Evolutionary conservation across 2,329 filamentous ascomycete species (phyloP).

Genomic region (Pestalotiopsis sp.): DNA sequence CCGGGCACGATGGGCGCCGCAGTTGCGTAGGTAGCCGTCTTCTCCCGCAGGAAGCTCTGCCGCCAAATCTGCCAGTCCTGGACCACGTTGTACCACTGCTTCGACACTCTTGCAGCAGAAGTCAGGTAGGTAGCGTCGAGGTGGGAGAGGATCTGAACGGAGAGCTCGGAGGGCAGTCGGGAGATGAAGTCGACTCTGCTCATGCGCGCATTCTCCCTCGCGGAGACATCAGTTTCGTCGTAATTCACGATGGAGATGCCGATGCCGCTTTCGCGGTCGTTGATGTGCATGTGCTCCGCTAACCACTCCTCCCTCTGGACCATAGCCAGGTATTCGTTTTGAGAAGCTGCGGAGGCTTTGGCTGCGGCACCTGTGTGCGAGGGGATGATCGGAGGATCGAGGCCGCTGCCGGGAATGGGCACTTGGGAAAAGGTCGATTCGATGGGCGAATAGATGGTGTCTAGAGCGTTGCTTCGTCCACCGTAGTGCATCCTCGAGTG

Average conservation of each 20-base stretch:
- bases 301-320: slow-evolving; percentile 47
- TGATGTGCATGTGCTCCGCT: slow-evolving; percentile 47
- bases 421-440: slow-evolving; percentile 32
- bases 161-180: slow-evolving; percentile 58
- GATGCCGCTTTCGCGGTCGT: slow-evolving; percentile 67
- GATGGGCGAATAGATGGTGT: slow-evolving; percentile 41
- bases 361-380: slow-evolving; percentile 62
- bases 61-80: slow-evolving; percentile 65
- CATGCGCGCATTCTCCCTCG: slow-evolving; percentile 39
- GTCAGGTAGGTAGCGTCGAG: slow-evolving; percentile 57
- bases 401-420: slow-evolving; percentile 52
- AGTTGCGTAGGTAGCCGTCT: slow-evolving; percentile 63
- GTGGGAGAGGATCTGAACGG: slow-evolving; percentile 59
- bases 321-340: slow-evolving; percentile 51
- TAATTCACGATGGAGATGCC: slow-evolving; percentile 56
- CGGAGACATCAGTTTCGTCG: slow-evolving; percentile 35
- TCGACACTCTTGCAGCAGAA: slow-evolving; percentile 53
- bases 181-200: slow-evolving; percentile 60
- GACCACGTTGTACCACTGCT: slow-evolving; percentile 49
- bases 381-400: slow-evolving; percentile 64
- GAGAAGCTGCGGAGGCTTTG: slow-evolving; percentile 62
- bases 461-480: slow-evolving; percentile 38
- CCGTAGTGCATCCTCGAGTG: slow-evolving; percentile 50
- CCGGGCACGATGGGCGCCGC: slow-evolving; percentile 55
- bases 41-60: slow-evolving; percentile 64